Conservation (phyloP, 1,139 yeast species). For the Torulaspora pretoriensis region DNA sequence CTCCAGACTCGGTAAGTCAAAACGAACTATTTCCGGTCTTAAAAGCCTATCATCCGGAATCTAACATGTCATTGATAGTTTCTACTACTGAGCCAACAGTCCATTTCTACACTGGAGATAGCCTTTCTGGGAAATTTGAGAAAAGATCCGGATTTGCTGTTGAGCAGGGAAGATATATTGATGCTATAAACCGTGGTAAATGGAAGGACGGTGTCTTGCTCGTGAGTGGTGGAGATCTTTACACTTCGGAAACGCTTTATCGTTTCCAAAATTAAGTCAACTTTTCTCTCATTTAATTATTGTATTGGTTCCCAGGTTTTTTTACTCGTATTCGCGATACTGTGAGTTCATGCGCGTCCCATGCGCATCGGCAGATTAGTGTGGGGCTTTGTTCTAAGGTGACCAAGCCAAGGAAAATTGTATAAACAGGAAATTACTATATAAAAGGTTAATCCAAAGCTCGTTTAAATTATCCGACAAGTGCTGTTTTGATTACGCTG, state of each 20-base stretch:
- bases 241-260: conserved; percentile 51
- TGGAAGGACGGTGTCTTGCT: conserved; percentile 54
- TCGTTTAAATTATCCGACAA: too few relatives aligned
- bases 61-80: conserved; percentile 44
- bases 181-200: conserved; percentile 48
- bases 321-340: too few relatives aligned
- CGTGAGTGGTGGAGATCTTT: conserved; percentile 46
- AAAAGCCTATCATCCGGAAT: conserved; percentile 47
- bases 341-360: too few relatives aligned
- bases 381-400: too few relatives aligned
- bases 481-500: too few relatives aligned
- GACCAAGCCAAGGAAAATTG: too few relatives aligned
- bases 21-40: conserved; percentile 39
- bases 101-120: conserved; percentile 65
- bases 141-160: conserved; percentile 58
- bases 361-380: too few relatives aligned
- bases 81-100: conserved; percentile 63
- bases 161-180: conserved; percentile 58
- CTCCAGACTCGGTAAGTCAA: conserved; percentile 30
- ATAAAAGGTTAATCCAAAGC: too few relatives aligned
- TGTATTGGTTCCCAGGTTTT: too few relatives aligned
- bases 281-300: too few relatives aligned
- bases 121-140: conserved; percentile 37
- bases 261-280: conserved; percentile 6
- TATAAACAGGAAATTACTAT: too few relatives aligned